Evolutionary conservation across 148 eudicot genomes (phyloP).

Genomic region (Selenicereus undatus): DNA sequence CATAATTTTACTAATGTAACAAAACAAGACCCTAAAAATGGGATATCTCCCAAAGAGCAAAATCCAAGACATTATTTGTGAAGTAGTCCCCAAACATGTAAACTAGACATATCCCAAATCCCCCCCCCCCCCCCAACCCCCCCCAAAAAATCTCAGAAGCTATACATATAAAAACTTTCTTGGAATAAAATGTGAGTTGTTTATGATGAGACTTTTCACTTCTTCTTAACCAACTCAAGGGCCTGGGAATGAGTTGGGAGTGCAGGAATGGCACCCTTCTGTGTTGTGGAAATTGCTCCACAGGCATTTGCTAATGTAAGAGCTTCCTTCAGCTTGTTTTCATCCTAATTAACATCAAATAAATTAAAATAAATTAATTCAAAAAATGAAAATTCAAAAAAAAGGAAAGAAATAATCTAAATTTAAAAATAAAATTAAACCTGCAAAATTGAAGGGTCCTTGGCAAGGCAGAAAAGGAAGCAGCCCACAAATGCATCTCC

Average conservation of each 20-base stretch:
- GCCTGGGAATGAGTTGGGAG: slow-evolving; percentile 40
- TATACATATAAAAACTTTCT: not conserved
- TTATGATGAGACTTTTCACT: not conserved
- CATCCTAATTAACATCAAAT: slow-evolving; percentile 31
- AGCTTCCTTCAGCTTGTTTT: slow-evolving; percentile 37
- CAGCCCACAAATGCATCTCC: slow-evolving; percentile 65
- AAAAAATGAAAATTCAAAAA: not conserved
- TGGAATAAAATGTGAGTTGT: not conserved
- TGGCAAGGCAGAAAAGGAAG: slow-evolving; percentile 35
- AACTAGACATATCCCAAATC: not conserved
- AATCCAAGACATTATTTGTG: too few relatives aligned
- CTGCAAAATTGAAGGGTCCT: slow-evolving; percentile 36
- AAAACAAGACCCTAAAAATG: too few relatives aligned
- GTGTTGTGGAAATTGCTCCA: slow-evolving; percentile 47
- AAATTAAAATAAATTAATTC: not conserved
- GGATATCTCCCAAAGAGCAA: too few relatives aligned
- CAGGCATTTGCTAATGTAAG: slow-evolving; percentile 45
- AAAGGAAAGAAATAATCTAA: not conserved
- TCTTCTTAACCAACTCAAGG: slow-evolving; percentile 24
- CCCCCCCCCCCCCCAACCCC: too few relatives aligned
- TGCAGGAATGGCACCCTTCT: slow-evolving; percentile 62
- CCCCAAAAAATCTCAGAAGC: not conserved
- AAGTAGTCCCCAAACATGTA: too few relatives aligned
- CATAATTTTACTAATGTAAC: not conserved
- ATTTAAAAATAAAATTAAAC: slow-evolving; percentile 8